These are phyloP conservation scores for sunflower (Helianthus annuus) DNA, from an alignment of 129 eudicot genomes.

Conservation along the genomic window HanXRQr2.0-SUNRISE NC_035447.2:9154781-9155280, in stretches of 20 bases:
- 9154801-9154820: conserved; percentile 45
- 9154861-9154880: conserved; percentile 36
- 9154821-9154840: conserved; percentile 39
- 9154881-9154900: conserved; percentile 6
- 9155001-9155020: conserved; percentile 61
- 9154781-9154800: not conserved
- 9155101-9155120: conserved; percentile 61
- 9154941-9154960: conserved; percentile 52
- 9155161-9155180: conserved; percentile 67
- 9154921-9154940: conserved; percentile 41
- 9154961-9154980: conserved; percentile 59
- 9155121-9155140: conserved; percentile 49
- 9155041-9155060: not conserved
- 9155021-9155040: not conserved
- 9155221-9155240: conserved; percentile 56
- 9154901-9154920: conserved; percentile 23
- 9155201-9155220: conserved; percentile 58
- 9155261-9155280: conserved; percentile 34
- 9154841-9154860: conserved; percentile 56
- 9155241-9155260: conserved; percentile 53
- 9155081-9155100: not conserved
- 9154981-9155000: conserved; percentile 77
- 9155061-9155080: conserved; percentile 10
- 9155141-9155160: conserved; percentile 50
- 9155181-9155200: conserved; percentile 59